Evolutionary conservation across 257 asterid genomes (phyloP).

Genomic region (Schizonepeta tenuifolia): DNA sequence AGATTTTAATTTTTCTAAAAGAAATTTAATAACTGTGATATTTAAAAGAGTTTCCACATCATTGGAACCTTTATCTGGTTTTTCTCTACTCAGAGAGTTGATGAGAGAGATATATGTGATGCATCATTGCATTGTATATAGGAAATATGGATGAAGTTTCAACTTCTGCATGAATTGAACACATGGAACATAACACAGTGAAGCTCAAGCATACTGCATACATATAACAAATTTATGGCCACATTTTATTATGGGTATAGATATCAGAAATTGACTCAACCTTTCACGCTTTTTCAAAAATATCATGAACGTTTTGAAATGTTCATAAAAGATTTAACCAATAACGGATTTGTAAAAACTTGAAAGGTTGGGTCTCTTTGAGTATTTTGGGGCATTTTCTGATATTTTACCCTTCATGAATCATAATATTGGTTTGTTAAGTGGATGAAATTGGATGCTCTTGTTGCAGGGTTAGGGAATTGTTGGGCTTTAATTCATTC

Average conservation of each 20-base stretch:
- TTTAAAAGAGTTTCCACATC: not conserved
- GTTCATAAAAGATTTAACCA: too few relatives aligned
- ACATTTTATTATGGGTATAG: not conserved
- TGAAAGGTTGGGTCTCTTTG: not conserved
- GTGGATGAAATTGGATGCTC: constrained; percentile 11
- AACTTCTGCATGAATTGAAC: not conserved
- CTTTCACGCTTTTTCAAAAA: too few relatives aligned
- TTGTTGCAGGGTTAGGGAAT: constrained; percentile 13
- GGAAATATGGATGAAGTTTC: not conserved
- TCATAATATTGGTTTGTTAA: not conserved
- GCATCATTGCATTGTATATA: not conserved
- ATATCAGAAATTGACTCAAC: too few relatives aligned
- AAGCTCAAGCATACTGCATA: not conserved
- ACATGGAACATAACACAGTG: not conserved
- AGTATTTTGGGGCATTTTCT: not conserved
- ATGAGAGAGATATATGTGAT: not conserved
- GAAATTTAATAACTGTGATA: not conserved
- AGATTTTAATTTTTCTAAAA: not conserved
- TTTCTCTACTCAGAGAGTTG: not conserved
- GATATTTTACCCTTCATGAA: not conserved
- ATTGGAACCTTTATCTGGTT: not conserved
- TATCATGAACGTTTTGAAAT: too few relatives aligned
- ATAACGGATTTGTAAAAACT: too few relatives aligned
- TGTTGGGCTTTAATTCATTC: not conserved
- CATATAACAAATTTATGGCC: not conserved